Evolutionary conservation across 1,284 basidiomycete species (phyloP).

Genomic region (Trametes hirsuta): DNA sequence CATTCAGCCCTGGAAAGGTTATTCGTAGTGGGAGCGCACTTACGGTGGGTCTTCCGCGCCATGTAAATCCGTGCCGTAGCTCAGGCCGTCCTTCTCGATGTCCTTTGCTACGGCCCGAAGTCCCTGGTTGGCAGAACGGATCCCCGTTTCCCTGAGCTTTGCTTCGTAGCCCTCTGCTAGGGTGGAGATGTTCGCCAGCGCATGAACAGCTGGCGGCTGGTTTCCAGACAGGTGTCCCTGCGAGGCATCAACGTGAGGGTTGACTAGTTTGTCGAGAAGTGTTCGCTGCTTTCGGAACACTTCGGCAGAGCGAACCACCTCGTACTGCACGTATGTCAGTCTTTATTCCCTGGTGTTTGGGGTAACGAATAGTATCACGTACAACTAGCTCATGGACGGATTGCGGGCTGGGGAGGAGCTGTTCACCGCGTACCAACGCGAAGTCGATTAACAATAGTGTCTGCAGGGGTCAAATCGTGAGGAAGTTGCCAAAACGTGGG

Average conservation of each 20-base stretch:
- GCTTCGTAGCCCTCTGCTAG: slow-evolving; percentile 53
- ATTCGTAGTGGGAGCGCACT: slow-evolving; percentile 31
- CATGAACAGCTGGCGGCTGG: slow-evolving; percentile 30
- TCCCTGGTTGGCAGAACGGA: slow-evolving; percentile 51
- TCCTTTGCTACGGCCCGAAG: slow-evolving; percentile 56
- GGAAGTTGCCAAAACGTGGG: no score
- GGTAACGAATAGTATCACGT: slow-evolving; percentile 26
- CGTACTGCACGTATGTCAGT: slow-evolving; percentile 49
- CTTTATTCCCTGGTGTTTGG: background rate
- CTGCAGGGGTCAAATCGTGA: background rate
- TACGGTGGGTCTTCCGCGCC: slow-evolving; percentile 49
- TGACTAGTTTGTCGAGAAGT: slow-evolving; percentile 45
- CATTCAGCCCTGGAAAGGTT: background rate
- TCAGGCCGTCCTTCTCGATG: slow-evolving; percentile 62
- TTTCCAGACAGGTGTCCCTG: slow-evolving; percentile 13
- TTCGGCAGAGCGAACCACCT: slow-evolving; percentile 57
- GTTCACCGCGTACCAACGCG: slow-evolving; percentile 50
- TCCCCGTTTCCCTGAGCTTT: slow-evolving; percentile 48
- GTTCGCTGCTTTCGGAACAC: slow-evolving; percentile 49
- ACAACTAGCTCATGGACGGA: slow-evolving; percentile 64
- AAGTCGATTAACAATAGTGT: slow-evolving; percentile 52
- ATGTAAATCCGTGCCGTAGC: slow-evolving; percentile 40
- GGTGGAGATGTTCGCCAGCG: slow-evolving; percentile 46
- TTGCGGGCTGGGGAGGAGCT: slow-evolving; percentile 52
- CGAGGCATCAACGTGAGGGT: slow-evolving; percentile 27